A percentile compares a stretch with the other conserved stretches of the same genome.
phyloP scores from a whole-genome alignment of 257 asterid genomes.

The Lycium ferocissimum region DNA sequence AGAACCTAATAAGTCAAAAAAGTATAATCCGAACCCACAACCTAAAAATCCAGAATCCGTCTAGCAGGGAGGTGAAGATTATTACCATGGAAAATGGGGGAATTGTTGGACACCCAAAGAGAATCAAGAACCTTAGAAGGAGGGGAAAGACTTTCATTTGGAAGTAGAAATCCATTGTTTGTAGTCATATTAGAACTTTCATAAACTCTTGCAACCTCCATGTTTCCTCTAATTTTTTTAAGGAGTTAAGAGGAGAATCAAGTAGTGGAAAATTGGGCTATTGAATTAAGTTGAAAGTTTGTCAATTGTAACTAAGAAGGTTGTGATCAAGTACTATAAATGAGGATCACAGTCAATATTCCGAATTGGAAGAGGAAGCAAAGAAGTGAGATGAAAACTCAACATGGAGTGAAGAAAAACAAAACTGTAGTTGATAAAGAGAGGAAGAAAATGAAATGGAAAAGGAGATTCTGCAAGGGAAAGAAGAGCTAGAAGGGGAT shows the following conservation, averaged over 20 bases:
- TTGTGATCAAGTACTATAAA: constrained; percentile 50
- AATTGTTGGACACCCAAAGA: constrained; percentile 55
- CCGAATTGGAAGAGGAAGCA: not conserved
- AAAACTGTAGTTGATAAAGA: not conserved
- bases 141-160: constrained; percentile 51
- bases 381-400: constrained; percentile 29
- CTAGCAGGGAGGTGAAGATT: not conserved
- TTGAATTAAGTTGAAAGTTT: constrained; percentile 32
- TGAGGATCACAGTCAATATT: constrained; percentile 49
- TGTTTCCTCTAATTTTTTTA: not conserved
- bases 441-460: constrained; percentile 21
- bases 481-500: constrained; percentile 38
- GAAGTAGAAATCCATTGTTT: constrained; percentile 40
- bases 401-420: constrained; percentile 23
- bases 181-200: constrained; percentile 51
- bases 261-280: not conserved
- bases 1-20: no score
- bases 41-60: no score
- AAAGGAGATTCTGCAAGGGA: constrained; percentile 35
- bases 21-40: no score
- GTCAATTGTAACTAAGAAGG: constrained; percentile 58
- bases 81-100: constrained; percentile 71
- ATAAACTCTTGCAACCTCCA: constrained; percentile 40
- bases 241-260: not conserved
- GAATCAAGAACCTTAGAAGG: constrained; percentile 60